Percentiles rank a stretch among this genome's conserved stretches.
Conservation (phyloP, 352 stramenopile genomes). For the Phytophthora cajani region DNA sequence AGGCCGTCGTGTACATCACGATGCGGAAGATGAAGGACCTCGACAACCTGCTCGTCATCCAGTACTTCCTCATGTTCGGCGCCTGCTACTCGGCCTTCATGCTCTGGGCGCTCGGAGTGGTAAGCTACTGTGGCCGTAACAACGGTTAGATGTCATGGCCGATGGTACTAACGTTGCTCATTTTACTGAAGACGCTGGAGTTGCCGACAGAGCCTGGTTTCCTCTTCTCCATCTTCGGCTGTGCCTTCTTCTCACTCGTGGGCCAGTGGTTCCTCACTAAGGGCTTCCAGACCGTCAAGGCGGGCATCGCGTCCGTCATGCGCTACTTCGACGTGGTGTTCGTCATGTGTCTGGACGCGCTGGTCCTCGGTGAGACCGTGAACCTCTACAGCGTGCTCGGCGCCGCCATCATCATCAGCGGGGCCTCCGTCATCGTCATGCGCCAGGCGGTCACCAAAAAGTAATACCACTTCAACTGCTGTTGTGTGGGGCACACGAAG, state of each 20-base stretch:
- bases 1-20: constrained; percentile 53
- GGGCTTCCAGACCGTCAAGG: constrained; percentile 66
- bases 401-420: constrained; percentile 52
- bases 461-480: constrained; percentile 4
- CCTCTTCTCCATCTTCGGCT: constrained; percentile 50
- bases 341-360: constrained; percentile 60
- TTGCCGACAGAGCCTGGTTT: constrained; percentile 25
- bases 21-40: constrained; percentile 61
- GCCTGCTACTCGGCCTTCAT: constrained; percentile 36
- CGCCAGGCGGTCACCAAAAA: constrained; percentile 28
- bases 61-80: constrained; percentile 60
- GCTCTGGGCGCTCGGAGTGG: constrained; percentile 33
- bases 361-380: constrained; percentile 57
- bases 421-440: constrained; percentile 57
- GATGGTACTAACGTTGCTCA: constrained; percentile 2
- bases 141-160: too few species aligned
- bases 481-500: constrained; percentile 1
- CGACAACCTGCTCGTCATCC: constrained; percentile 46
- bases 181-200: constrained; percentile 14
- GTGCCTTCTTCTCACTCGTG: constrained; percentile 55
- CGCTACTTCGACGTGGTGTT: constrained; percentile 78
- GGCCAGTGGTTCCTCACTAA: constrained; percentile 63
- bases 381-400: constrained; percentile 62
- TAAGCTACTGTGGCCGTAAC: constrained; percentile 15
- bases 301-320: constrained; percentile 71